phyloP scores from a whole-genome alignment of 2,329 filamentous ascomycete species.

The Myriosclerotinia curreyana region DNA sequence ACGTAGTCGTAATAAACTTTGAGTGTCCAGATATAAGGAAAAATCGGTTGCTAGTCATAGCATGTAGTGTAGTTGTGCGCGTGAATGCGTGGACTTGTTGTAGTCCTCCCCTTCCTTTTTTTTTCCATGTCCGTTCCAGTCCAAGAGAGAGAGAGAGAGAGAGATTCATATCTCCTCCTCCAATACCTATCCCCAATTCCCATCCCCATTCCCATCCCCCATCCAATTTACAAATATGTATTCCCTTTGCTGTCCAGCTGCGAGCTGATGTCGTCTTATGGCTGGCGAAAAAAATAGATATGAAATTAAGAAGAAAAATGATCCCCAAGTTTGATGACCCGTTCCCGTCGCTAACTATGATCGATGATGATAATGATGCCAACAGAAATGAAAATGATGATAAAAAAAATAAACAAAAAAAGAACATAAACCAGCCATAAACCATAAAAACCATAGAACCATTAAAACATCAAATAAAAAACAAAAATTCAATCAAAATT shows the following conservation, averaged over 20 bases:
- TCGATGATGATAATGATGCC: constrained; percentile 21
- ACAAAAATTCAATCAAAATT: constrained; percentile 37
- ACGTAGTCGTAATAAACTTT: constrained; percentile 20
- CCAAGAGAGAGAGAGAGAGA: constrained; percentile 21
- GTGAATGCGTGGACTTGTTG: constrained; percentile 9
- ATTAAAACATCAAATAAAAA: constrained; percentile 38
- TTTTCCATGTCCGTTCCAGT: constrained; percentile 15
- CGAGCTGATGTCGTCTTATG: constrained; percentile 23
- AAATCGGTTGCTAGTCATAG: constrained; percentile 23
- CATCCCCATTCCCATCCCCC: constrained; percentile 3
- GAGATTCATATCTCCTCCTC: constrained; percentile 18
- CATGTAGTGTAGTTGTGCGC: constrained; percentile 18
- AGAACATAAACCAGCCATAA: constrained; percentile 14
- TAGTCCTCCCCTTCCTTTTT: constrained; percentile 5
- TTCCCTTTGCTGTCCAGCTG: constrained; percentile 22
- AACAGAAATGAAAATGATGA: constrained; percentile 10
- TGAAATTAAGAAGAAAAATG: constrained; percentile 20
- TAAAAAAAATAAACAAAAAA: constrained; percentile 22
- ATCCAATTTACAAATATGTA: constrained; percentile 20
- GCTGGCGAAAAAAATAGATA: constrained; percentile 15
- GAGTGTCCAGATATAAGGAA: constrained; percentile 20
- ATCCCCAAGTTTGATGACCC: constrained; percentile 22
- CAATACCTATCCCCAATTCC: constrained; percentile 6
- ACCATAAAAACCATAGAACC: constrained; percentile 17
- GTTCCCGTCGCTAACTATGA: constrained; percentile 24